phyloP scores from a whole-genome alignment of 106 monocot species.

The Iris macrosiphon region DNA sequence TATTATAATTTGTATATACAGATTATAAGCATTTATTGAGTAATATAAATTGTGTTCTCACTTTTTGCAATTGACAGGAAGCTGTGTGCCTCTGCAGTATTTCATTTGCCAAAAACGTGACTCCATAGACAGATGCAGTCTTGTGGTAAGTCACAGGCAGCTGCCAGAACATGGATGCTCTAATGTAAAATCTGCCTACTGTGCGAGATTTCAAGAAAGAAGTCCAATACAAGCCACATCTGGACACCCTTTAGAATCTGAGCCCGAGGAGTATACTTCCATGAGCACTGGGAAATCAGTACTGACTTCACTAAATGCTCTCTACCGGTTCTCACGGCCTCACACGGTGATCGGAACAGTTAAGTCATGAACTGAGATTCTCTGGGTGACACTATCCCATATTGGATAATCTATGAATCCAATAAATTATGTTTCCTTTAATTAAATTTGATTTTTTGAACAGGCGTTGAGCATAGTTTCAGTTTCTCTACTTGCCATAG shows the following conservation, averaged over 20 bases:
- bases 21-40: too few relatives aligned
- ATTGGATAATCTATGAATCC: not conserved
- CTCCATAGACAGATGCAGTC: slow-evolving; percentile 2
- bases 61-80: slow-evolving; percentile 20
- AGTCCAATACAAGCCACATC: slow-evolving; percentile 34
- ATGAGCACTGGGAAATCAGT: slow-evolving; percentile 20
- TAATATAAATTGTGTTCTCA: too few relatives aligned
- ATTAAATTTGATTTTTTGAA: slow-evolving; percentile 9
- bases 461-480: slow-evolving; percentile 91
- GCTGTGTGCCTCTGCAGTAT: slow-evolving; percentile 9
- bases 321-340: slow-evolving; percentile 84
- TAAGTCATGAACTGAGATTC: slow-evolving; percentile 21
- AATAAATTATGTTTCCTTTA: not conserved
- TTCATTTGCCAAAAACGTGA: slow-evolving; percentile 7
- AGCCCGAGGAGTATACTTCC: slow-evolving; percentile 33
- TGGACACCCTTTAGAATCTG: slow-evolving; percentile 46
- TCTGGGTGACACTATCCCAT: not conserved
- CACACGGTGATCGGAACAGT: slow-evolving; percentile 99
- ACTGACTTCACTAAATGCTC: slow-evolving; percentile 40
- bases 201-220: not conserved
- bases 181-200: slow-evolving; percentile 1
- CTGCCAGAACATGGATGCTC: slow-evolving; percentile 5
- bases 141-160: slow-evolving; percentile 1
- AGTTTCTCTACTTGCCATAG: slow-evolving; percentile 81
- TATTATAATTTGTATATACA: too few relatives aligned